Evolutionary conservation across 257 asterid genomes (phyloP).

Genomic region (Salvia splendens): DNA sequence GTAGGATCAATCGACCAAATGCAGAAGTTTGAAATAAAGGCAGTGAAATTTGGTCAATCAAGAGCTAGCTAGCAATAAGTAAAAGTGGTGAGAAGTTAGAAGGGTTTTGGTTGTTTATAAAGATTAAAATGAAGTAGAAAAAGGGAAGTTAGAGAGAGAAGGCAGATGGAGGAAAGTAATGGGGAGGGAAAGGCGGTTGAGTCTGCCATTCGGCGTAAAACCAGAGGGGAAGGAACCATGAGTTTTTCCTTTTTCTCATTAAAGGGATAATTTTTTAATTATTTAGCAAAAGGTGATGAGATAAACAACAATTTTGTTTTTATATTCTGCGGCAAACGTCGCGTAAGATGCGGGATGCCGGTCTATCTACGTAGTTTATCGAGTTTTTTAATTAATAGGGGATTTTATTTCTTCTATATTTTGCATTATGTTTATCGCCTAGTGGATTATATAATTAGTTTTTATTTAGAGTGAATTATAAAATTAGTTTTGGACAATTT

Average conservation of each 20-base stretch:
- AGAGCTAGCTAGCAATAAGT: constrained; percentile 29
- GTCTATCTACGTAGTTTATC: constrained; percentile 1
- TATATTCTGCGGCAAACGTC: constrained; percentile 26
- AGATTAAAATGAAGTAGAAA: not conserved
- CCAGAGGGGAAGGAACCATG: constrained; percentile 24
- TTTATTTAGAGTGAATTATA: too few relatives aligned
- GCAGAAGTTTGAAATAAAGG: constrained; percentile 25
- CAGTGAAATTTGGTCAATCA: constrained; percentile 23
- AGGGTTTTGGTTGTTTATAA: too few relatives aligned
- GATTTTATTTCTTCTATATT: not conserved
- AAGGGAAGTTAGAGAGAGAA: constrained; percentile 11
- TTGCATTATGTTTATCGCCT: not conserved
- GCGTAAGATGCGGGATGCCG: constrained; percentile 40
- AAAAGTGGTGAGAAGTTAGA: not conserved
- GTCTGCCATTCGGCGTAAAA: constrained; percentile 36
- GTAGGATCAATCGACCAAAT: constrained; percentile 17
- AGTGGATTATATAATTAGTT: not conserved
- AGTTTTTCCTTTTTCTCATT: not conserved
- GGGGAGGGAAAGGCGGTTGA: constrained; percentile 41
- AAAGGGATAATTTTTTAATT: constrained; percentile 14
- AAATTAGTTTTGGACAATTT: too few relatives aligned
- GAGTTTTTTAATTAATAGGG: not conserved
- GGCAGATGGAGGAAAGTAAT: constrained; percentile 34
- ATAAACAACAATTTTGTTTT: not conserved
- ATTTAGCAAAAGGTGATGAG: not conserved